Evolutionary conservation across 2,329 filamentous ascomycete species (phyloP).

Genomic region (Alternaria postmessia): DNA sequence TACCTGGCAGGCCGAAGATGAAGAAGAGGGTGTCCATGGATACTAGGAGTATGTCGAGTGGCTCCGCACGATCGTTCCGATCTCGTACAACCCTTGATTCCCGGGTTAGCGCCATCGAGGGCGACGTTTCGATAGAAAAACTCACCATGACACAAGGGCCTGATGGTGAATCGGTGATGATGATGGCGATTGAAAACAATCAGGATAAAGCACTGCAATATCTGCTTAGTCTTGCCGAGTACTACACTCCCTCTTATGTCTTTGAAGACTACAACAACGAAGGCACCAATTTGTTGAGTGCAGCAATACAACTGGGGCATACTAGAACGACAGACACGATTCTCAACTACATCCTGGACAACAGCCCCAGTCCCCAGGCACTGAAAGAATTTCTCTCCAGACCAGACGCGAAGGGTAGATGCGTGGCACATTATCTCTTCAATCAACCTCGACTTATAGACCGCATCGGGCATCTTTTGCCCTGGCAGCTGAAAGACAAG

Average conservation of each 20-base stretch:
- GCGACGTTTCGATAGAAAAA: constrained; percentile 83
- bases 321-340: constrained; percentile 77
- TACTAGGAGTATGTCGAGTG: constrained; percentile 84
- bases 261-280: constrained; percentile 88
- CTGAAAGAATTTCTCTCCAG: constrained; percentile 73
- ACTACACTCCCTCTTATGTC: constrained; percentile 75
- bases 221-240: constrained; percentile 77
- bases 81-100: constrained; percentile 76
- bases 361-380: constrained; percentile 62
- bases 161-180: constrained; percentile 79
- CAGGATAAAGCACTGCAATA: constrained; percentile 79
- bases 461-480: constrained; percentile 77
- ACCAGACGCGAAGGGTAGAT: constrained; percentile 86
- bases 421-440: constrained; percentile 95
- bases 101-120: constrained; percentile 76
- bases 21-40: constrained; percentile 89
- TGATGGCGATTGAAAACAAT: constrained; percentile 65
- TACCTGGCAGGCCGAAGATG: constrained; percentile 60
- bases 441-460: constrained; percentile 83
- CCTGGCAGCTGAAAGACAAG: constrained; percentile 91
- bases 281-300: constrained; percentile 86
- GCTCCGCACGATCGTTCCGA: constrained; percentile 82
- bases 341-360: constrained; percentile 71
- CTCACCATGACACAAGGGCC: constrained; percentile 74
- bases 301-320: constrained; percentile 86